Evolutionary conservation across 106 monocot species (phyloP).

Genomic region (Amphibolis antarctica): DNA sequence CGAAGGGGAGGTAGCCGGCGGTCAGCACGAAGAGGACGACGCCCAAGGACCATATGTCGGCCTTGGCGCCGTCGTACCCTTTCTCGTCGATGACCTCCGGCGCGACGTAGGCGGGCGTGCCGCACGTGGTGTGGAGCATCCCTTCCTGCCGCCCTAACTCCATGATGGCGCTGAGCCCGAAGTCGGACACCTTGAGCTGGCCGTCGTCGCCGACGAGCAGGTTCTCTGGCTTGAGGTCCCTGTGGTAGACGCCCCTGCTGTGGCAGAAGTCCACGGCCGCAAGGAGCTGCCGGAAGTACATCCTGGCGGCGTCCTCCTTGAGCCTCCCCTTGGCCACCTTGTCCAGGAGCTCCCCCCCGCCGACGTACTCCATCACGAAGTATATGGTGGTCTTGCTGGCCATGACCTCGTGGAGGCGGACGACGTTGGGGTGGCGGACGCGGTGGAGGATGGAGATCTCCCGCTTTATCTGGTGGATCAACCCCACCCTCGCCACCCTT

Average conservation of each 20-base stretch:
- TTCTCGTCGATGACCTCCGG: constrained; percentile 35
- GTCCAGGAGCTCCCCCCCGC: not conserved
- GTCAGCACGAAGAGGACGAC: constrained; percentile 2
- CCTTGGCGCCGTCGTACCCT: constrained; percentile 3
- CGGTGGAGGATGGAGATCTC: not conserved
- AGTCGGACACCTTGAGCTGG: constrained; percentile 51
- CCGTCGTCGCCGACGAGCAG: constrained; percentile 44
- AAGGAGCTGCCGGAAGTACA: constrained; percentile 58
- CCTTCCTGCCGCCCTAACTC: constrained; percentile 41
- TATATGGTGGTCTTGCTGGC: constrained; percentile 2
- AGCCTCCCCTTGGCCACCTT: constrained; percentile 15
- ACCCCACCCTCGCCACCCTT: not conserved
- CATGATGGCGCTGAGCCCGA: constrained; percentile 38
- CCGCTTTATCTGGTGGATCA: not conserved
- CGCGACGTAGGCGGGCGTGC: constrained; percentile 64
- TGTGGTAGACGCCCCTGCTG: constrained; percentile 42
- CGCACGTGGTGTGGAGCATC: constrained; percentile 43
- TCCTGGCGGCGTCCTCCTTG: constrained; percentile 39
- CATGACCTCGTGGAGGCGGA: constrained; percentile 3
- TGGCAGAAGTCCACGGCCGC: constrained; percentile 59
- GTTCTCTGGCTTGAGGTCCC: constrained; percentile 76
- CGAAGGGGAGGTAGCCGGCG: not conserved
- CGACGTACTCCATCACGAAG: constrained; percentile 2
- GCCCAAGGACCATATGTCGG: constrained; percentile 3
- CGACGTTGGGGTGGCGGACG: not conserved